Conservation (phyloP, 352 stramenopile genomes). For the Phytophthora pisi region DNA sequence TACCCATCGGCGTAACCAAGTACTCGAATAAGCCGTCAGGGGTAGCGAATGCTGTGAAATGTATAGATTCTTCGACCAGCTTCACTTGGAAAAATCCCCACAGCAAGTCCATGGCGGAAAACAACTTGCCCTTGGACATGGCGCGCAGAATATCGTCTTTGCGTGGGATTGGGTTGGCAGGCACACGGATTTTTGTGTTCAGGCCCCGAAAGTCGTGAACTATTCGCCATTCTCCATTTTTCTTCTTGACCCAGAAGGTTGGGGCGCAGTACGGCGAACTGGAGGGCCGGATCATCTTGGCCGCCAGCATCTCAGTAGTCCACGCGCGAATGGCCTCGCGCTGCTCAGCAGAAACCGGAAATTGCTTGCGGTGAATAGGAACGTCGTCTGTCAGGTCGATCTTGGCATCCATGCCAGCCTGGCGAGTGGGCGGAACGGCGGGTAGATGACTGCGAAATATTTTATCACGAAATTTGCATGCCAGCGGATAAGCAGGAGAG, state of each 20-base stretch:
- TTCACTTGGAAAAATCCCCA: conserved; percentile 2
- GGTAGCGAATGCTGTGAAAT: background rate
- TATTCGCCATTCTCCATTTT: conserved; percentile 5
- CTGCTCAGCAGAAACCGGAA: conserved; percentile 8
- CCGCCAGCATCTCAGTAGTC: background rate
- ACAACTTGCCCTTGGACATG: background rate
- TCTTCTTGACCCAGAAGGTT: conserved; percentile 14
- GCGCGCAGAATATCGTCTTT: conserved; percentile 1
- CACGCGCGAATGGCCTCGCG: conserved; percentile 1
- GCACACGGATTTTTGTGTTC: background rate
- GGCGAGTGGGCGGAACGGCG: background rate
- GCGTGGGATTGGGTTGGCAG: background rate
- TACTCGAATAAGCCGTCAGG: background rate
- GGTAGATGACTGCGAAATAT: conserved; percentile 7
- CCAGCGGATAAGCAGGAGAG: conserved; percentile 1
- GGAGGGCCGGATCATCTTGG: conserved; percentile 7
- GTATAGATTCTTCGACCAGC: conserved; percentile 2
- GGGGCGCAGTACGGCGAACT: conserved; percentile 9
- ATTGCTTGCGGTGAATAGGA: conserved; percentile 11
- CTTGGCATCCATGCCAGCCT: conserved; percentile 4
- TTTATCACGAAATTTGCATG: conserved; percentile 6
- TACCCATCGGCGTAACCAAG: background rate
- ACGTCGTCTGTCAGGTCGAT: conserved; percentile 11
- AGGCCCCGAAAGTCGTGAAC: background rate
- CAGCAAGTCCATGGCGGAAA: background rate